Conservation (phyloP, 805 yeast species). For the Nakazawaea pomicola region DNA sequence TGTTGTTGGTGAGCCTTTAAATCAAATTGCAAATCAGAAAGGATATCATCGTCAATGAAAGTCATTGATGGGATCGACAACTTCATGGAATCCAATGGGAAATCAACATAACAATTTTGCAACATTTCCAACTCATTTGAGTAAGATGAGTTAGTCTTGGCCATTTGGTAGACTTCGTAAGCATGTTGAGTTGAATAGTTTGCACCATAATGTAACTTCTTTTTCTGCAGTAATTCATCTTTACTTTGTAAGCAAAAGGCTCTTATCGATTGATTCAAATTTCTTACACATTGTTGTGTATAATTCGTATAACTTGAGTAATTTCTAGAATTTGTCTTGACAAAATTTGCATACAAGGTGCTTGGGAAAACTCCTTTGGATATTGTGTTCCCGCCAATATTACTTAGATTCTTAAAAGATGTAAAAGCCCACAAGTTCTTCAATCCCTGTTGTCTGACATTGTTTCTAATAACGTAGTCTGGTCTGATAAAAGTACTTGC, state of each 20-base stretch:
- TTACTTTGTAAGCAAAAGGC: slow-evolving; percentile 28
- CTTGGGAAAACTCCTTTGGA: slow-evolving; percentile 23
- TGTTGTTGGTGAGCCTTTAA: slow-evolving; percentile 33
- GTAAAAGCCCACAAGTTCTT: slow-evolving; percentile 14
- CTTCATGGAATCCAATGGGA: slow-evolving; percentile 36
- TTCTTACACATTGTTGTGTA: slow-evolving; percentile 54
- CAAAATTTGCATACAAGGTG: slow-evolving; percentile 30
- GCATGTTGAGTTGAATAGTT: slow-evolving; percentile 22
- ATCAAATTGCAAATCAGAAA: slow-evolving; percentile 32
- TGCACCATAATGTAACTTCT: slow-evolving; percentile 14
- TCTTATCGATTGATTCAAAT: slow-evolving; percentile 46
- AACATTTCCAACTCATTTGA: slow-evolving; percentile 15
- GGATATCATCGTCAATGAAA: slow-evolving; percentile 39
- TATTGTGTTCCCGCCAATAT: slow-evolving; percentile 3
- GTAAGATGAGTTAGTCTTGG: slow-evolving; percentile 26
- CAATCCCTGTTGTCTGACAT: not conserved
- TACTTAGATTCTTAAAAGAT: slow-evolving; percentile 1
- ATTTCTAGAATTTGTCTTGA: slow-evolving; percentile 31
- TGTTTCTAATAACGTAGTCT: slow-evolving; percentile 5
- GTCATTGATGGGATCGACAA: slow-evolving; percentile 33
- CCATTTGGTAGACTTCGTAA: slow-evolving; percentile 26
- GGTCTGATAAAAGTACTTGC: slow-evolving; percentile 15
- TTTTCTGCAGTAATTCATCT: slow-evolving; percentile 14
- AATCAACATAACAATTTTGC: slow-evolving; percentile 56
- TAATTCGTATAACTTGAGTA: slow-evolving; percentile 31